Evolutionary conservation across 2,329 filamentous ascomycete species (phyloP).

Genomic region (Aureobasidium sp.): DNA sequence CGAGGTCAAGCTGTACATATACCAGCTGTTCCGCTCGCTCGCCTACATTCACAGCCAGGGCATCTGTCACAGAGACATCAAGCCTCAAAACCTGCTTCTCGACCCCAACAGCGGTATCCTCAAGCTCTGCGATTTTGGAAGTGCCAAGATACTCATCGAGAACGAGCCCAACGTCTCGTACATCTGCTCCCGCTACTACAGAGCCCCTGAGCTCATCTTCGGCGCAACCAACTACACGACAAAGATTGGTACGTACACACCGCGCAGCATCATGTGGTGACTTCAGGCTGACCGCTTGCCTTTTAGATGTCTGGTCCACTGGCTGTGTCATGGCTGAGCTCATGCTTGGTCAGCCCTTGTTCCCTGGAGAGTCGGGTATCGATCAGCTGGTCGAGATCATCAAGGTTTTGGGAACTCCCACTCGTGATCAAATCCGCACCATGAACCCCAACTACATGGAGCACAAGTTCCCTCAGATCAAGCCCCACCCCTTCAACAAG

Average conservation of each 20-base stretch:
- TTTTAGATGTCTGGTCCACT: conserved; percentile 92
- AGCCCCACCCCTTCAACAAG: conserved; percentile 98
- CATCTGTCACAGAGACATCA: conserved; percentile 98
- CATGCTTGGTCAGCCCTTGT: conserved; percentile 96
- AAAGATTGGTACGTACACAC: conserved; percentile 75
- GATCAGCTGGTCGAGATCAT: conserved; percentile 99
- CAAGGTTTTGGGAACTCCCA: conserved; percentile 95
- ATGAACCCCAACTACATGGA: conserved; percentile 99
- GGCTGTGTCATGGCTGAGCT: conserved; percentile 99
- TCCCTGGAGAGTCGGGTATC: conserved; percentile 96
- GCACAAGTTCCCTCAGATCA: conserved; percentile 99
- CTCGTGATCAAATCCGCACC: conserved; percentile 93
- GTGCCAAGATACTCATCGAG: conserved; percentile 95
- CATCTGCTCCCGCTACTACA: conserved; percentile 98
- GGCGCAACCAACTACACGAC: conserved; percentile 99
- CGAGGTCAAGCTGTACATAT: conserved; percentile 98
- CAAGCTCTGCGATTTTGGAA: conserved; percentile 98
- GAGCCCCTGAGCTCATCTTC: conserved; percentile 95
- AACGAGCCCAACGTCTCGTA: conserved; percentile 99
- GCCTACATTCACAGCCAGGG: conserved; percentile 99
- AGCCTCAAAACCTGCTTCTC: conserved; percentile 92
- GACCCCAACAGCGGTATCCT: conserved; percentile 86
- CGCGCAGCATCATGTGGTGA: background rate
- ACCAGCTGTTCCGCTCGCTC: conserved; percentile 95
- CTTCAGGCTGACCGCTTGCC: background rate